phyloP scores from a whole-genome alignment of 2,329 filamentous ascomycete genomes.

The Eurotiales sp. region DNA sequence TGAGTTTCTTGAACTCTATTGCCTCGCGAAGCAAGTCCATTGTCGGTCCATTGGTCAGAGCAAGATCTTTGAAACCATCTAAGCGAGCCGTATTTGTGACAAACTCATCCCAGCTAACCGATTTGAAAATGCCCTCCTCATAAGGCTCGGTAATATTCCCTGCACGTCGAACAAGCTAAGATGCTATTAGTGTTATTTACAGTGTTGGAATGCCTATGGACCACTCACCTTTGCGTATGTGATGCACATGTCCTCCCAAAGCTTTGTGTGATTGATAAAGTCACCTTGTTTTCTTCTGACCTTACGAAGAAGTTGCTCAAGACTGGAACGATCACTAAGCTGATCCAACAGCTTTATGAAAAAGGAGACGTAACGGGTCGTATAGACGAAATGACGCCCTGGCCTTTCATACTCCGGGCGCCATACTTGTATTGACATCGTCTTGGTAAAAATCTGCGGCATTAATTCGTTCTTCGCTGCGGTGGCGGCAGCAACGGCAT shows the following conservation, averaged over 20 bases:
- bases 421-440: constrained; percentile 93
- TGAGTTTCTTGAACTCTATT: constrained; percentile 71
- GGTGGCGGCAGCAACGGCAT: constrained; percentile 47
- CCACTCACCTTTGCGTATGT: constrained; percentile 51
- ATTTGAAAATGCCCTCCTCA: constrained; percentile 63
- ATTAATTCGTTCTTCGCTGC: constrained; percentile 75
- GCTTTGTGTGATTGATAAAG: constrained; percentile 58
- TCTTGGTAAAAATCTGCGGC: constrained; percentile 85
- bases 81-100: constrained; percentile 56
- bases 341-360: constrained; percentile 72
- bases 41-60: constrained; percentile 43
- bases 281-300: constrained; percentile 79
- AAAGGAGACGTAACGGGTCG: constrained; percentile 78
- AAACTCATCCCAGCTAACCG: constrained; percentile 63
- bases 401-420: constrained; percentile 82
- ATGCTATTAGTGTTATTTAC: constrained; percentile 23
- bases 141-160: constrained; percentile 57
- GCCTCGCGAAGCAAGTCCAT: constrained; percentile 64
- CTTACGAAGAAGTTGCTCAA: constrained; percentile 74
- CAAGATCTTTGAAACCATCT: constrained; percentile 55
- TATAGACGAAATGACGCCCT: constrained; percentile 89
- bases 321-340: constrained; percentile 67
- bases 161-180: constrained; percentile 53
- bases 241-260: constrained; percentile 61
- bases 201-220: constrained; percentile 3